A percentile compares a stretch with the other conserved stretches of the same genome.
These are phyloP conservation scores for Casuarina glauca DNA, from an alignment of 306 rosid genomes.

Conservation along the genomic window DNA sequence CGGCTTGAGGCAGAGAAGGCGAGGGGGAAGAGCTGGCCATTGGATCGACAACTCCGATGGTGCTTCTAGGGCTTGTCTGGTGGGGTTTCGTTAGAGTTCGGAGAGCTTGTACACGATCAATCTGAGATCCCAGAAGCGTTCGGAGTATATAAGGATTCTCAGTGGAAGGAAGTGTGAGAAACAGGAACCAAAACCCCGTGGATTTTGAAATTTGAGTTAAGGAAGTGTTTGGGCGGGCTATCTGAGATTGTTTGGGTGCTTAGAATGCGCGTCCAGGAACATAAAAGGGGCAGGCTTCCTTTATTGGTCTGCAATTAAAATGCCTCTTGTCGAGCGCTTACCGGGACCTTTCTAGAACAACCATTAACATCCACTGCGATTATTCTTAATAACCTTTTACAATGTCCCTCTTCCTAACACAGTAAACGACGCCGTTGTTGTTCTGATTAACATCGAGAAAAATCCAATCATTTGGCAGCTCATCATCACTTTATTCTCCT, in stretches of 20 bases:
- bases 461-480: too few relatives aligned
- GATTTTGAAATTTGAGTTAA: constrained; percentile 21
- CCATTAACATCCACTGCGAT: too few relatives aligned
- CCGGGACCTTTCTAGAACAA: too few relatives aligned
- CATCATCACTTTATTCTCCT: too few relatives aligned
- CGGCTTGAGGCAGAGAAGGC: constrained; percentile 23
- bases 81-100: background rate
- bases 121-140: background rate
- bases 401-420: too few relatives aligned
- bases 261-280: too few relatives aligned
- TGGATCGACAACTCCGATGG: constrained; percentile 7
- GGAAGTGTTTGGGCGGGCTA: constrained; percentile 26
- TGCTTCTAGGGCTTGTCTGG: background rate
- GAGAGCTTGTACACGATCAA: background rate
- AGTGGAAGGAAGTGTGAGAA: background rate
- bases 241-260: background rate
- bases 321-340: too few relatives aligned
- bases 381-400: too few relatives aligned
- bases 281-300: too few relatives aligned
- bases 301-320: too few relatives aligned
- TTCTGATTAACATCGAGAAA: too few relatives aligned
- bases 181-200: background rate
- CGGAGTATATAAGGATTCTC: background rate
- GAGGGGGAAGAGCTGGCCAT: constrained; percentile 46
- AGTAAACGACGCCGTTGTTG: too few relatives aligned